Evolutionary conservation across 2,329 filamentous ascomycete species (phyloP).

Genomic region (Colletotrichum sp.): DNA sequence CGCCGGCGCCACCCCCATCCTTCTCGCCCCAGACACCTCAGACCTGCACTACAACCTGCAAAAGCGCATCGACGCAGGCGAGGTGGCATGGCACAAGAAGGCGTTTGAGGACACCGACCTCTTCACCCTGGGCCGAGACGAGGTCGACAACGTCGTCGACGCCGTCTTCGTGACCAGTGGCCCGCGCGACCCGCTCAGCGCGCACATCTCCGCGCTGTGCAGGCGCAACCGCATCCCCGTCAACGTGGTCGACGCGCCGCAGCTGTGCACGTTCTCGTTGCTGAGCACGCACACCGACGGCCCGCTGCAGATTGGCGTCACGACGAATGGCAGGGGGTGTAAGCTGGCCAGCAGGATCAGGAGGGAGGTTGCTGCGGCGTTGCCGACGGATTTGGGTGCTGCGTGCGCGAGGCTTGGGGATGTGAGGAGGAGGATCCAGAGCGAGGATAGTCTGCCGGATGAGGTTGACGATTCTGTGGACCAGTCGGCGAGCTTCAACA

Average conservation of each 20-base stretch:
- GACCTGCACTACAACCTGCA: slow-evolving; percentile 64
- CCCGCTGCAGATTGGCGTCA: slow-evolving; percentile 92
- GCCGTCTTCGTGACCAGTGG: slow-evolving; percentile 83
- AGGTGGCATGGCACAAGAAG: slow-evolving; percentile 70
- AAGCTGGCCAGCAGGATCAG: slow-evolving; percentile 90
- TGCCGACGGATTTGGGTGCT: slow-evolving; percentile 76
- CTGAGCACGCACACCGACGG: slow-evolving; percentile 90
- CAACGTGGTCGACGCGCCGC: slow-evolving; percentile 88
- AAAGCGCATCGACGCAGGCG: slow-evolving; percentile 69
- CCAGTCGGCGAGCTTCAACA: slow-evolving; percentile 85
- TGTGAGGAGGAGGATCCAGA: slow-evolving; percentile 72
- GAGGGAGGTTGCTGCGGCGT: slow-evolving; percentile 81
- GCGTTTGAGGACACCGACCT: slow-evolving; percentile 76
- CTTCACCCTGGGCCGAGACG: slow-evolving; percentile 76
- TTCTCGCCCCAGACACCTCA: slow-evolving; percentile 73
- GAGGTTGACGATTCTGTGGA: slow-evolving; percentile 68
- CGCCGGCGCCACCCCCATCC: slow-evolving; percentile 80
- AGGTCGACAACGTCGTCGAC: slow-evolving; percentile 82
- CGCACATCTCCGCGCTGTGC: slow-evolving; percentile 77
- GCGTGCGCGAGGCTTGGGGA: slow-evolving; percentile 81
- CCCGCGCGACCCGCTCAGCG: slow-evolving; percentile 51
- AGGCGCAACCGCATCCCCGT: slow-evolving; percentile 83
- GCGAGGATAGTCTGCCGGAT: slow-evolving; percentile 65
- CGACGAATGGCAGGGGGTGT: slow-evolving; percentile 93
- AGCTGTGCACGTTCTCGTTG: slow-evolving; percentile 87